These are phyloP conservation scores for Dalbergia cultrata DNA, from an alignment of 306 rosid species.

Conservation along the genomic window DNA sequence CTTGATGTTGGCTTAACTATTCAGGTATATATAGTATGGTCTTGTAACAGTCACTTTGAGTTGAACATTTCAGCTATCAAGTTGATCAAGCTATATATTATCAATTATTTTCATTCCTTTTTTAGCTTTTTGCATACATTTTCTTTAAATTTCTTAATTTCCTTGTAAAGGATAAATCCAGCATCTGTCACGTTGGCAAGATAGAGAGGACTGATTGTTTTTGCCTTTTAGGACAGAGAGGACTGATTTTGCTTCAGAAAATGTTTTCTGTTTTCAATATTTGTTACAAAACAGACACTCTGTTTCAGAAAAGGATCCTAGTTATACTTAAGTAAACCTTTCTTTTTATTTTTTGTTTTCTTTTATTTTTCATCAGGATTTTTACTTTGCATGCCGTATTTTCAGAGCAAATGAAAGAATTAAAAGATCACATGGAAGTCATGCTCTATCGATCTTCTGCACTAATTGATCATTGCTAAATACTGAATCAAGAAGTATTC, in stretches of 20 bases:
- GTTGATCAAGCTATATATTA: neutral
- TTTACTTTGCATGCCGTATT: neutral
- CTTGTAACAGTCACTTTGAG: neutral
- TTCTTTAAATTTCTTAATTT: neutral
- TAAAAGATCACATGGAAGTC: conserved; percentile 2
- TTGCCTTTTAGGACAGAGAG: too few relatives aligned
- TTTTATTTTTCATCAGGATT: neutral
- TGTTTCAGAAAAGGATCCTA: too few relatives aligned
- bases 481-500: conserved; percentile 10
- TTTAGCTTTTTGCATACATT: too few relatives aligned
- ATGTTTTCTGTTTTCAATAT: too few relatives aligned
- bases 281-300: too few relatives aligned
- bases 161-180: neutral
- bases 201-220: too few relatives aligned
- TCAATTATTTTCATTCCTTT: neutral
- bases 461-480: neutral
- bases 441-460: neutral
- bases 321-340: neutral
- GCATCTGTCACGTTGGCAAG: conserved; percentile 10
- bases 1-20: conserved; percentile 89
- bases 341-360: neutral
- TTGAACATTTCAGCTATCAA: conserved; percentile 18
- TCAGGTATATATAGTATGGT: conserved; percentile 68
- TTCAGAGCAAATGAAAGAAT: neutral
- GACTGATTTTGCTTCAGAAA: too few relatives aligned